Evolutionary conservation across 352 stramenopile species (phyloP).

Genomic region (Globisporangium perplexum): DNA sequence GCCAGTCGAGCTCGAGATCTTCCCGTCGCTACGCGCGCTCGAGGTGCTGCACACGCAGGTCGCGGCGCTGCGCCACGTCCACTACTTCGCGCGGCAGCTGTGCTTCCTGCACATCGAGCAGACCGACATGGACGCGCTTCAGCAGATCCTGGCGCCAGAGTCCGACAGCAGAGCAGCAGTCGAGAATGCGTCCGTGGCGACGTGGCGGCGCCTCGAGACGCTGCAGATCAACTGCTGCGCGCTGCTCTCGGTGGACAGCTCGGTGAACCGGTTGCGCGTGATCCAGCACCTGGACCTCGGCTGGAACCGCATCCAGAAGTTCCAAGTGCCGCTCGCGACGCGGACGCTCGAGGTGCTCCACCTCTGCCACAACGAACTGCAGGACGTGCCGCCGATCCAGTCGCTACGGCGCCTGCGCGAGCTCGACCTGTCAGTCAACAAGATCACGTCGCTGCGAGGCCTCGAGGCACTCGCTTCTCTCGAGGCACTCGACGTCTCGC

Average conservation of each 20-base stretch:
- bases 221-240: conserved; percentile 68
- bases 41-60: conserved; percentile 53
- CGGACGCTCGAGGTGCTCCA: conserved; percentile 40
- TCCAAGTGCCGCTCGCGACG: conserved; percentile 24
- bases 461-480: conserved; percentile 38
- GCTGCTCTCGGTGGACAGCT: conserved; percentile 41
- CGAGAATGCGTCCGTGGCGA: not conserved
- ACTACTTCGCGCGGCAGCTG: conserved; percentile 67
- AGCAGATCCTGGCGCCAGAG: conserved; percentile 34
- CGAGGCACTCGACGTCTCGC: conserved; percentile 60
- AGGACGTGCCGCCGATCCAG: conserved; percentile 33
- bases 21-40: conserved; percentile 61
- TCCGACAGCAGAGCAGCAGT: not conserved
- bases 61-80: conserved; percentile 37
- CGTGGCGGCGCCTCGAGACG: conserved; percentile 44
- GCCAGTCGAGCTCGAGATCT: conserved; percentile 73
- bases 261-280: conserved; percentile 39
- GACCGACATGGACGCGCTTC: conserved; percentile 37
- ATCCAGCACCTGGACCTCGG: conserved; percentile 53
- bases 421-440: conserved; percentile 68
- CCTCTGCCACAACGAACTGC: conserved; percentile 69
- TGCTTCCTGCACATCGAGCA: conserved; percentile 67
- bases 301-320: conserved; percentile 59
- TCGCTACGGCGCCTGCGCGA: conserved; percentile 29
- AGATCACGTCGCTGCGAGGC: conserved; percentile 45